Conservation (phyloP, 768 basidiomycete species). For the Suillus clintonianus region DNA sequence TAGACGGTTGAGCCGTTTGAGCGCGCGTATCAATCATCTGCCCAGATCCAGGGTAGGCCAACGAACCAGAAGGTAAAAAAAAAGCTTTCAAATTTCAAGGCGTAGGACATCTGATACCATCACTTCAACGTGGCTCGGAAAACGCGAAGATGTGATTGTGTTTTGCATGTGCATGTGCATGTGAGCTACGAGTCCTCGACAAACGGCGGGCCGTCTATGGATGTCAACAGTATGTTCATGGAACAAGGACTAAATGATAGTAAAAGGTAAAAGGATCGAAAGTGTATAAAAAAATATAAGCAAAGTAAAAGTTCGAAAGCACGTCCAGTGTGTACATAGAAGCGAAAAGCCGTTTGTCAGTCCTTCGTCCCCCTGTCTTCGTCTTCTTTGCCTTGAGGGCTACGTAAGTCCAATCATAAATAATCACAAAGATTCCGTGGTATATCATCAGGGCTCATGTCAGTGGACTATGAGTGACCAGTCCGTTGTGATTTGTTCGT, state of each 20-base stretch:
- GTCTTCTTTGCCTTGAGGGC: constrained; percentile 6
- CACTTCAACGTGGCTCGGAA: neutral
- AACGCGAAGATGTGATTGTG: neutral
- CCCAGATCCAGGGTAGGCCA: neutral
- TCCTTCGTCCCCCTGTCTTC: constrained; percentile 20
- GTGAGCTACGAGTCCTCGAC: constrained; percentile 2
- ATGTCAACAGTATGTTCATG: constrained; percentile 8
- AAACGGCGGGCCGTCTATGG: constrained; percentile 4
- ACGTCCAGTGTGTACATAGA: constrained; percentile 25
- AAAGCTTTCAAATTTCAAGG: neutral
- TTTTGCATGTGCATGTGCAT: constrained; percentile 21
- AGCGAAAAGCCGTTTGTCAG: constrained; percentile 27
- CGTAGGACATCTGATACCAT: neutral
- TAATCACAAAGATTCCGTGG: constrained; percentile 19
- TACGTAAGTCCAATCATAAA: constrained; percentile 22
- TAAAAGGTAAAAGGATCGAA: constrained; percentile 18
- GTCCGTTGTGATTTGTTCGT: constrained; percentile 20
- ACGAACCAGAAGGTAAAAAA: neutral
- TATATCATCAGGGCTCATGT: constrained; percentile 28
- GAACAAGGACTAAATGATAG: constrained; percentile 27
- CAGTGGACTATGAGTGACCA: constrained; percentile 13
- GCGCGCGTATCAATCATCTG: neutral
- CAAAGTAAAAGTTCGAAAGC: constrained; percentile 5
- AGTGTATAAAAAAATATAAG: constrained; percentile 4
- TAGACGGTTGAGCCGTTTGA: neutral